Conservation (phyloP, 352 stramenopile species). For the Stephanocyclus meneghinianus region DNA sequence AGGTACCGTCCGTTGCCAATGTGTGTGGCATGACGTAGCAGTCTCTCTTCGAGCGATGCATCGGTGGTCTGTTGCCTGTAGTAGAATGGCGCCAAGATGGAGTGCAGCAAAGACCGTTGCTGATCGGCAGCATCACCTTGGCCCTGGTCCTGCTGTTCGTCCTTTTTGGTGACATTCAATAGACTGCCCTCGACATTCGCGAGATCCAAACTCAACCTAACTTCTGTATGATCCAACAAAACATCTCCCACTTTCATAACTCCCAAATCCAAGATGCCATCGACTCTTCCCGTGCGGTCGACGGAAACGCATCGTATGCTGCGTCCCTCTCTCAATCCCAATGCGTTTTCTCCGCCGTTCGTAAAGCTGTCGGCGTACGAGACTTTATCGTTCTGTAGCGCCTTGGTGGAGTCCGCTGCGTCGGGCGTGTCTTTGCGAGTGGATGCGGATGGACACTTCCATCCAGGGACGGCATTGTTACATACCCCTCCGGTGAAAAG, state of each 20-base stretch:
- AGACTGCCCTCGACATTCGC: neutral
- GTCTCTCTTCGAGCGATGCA: neutral
- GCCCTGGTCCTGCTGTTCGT: neutral
- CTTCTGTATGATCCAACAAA: slow-evolving; percentile 6
- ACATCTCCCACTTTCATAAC: slow-evolving; percentile 21
- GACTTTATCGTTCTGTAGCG: neutral
- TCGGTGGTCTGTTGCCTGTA: neutral
- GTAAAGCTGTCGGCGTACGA: neutral
- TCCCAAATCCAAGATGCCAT: slow-evolving; percentile 19
- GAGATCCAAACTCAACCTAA: slow-evolving; percentile 11
- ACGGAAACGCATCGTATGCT: slow-evolving; percentile 7
- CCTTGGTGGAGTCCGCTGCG: neutral
- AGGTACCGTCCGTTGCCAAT: neutral
- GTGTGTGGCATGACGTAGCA: slow-evolving; percentile 3
- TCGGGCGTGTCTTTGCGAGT: neutral
- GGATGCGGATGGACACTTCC: neutral
- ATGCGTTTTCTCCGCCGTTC: slow-evolving; percentile 10
- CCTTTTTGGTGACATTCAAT: neutral
- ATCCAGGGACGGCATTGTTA: slow-evolving; percentile 4
- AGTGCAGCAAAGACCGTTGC: neutral
- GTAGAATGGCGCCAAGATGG: neutral
- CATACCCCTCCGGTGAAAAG: slow-evolving; percentile 18
- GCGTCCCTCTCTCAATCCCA: slow-evolving; percentile 1
- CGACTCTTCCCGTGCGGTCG: neutral
- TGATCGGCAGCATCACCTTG: neutral